These are phyloP conservation scores for Starmerella powellii DNA, from an alignment of 805 yeast genomes.

Conservation along the genomic window DNA sequence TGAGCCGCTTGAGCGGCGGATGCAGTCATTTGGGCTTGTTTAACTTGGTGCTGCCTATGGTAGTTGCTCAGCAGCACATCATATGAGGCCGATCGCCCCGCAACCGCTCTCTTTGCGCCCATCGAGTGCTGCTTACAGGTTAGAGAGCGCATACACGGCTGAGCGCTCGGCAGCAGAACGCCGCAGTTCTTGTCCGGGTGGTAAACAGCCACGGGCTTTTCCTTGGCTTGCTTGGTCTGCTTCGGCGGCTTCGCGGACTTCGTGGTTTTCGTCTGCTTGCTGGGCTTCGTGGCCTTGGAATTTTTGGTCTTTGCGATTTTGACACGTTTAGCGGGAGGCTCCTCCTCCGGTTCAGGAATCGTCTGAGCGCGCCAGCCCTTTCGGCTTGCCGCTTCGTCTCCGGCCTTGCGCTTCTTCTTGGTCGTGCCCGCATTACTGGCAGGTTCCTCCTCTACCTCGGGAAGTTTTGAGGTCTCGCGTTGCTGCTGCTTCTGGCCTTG, in stretches of 20 bases:
- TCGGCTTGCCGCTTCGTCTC: not conserved
- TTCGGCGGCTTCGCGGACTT: conserved; percentile 11
- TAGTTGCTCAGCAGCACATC: conserved; percentile 78
- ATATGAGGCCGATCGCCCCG: conserved; percentile 85
- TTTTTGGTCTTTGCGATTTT: conserved; percentile 7
- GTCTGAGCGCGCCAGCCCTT: not conserved
- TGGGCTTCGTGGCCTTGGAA: conserved; percentile 8
- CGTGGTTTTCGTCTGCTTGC: conserved; percentile 6
- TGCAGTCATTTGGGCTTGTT: conserved; percentile 27
- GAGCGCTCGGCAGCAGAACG: conserved; percentile 87
- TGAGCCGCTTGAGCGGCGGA: conserved; percentile 16
- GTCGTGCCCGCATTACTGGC: not conserved
- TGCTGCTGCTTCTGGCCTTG: no score
- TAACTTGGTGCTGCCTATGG: conserved; percentile 86
- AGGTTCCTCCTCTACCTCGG: not conserved
- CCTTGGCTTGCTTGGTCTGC: conserved; percentile 33
- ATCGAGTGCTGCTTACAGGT: conserved; percentile 97
- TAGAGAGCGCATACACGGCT: conserved; percentile 85
- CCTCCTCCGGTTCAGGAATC: no score
- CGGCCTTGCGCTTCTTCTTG: not conserved
- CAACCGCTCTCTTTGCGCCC: conserved; percentile 95
- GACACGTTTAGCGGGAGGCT: not conserved
- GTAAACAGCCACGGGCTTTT: conserved; percentile 44
- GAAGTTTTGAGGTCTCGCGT: no score
- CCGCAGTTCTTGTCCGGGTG: conserved; percentile 63